Percentiles rank a stretch among this genome's conserved stretches.
These are phyloP conservation scores for Otatea glauca DNA, from an alignment of 176 grass and related monocot genomes.

Conservation along the genomic window DNA sequence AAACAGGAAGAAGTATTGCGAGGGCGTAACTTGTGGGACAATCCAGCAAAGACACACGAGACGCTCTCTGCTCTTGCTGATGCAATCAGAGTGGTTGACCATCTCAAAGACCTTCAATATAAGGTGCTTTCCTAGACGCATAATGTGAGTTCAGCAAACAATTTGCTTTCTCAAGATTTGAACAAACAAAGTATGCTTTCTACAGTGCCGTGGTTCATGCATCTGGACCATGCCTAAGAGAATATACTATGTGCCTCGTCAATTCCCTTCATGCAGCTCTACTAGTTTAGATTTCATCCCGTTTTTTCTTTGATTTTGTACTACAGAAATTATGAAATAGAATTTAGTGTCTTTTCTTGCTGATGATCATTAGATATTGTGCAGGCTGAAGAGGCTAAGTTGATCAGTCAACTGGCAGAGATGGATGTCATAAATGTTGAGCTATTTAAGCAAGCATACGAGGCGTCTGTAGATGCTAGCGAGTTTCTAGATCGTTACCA, in stretches of 20 bases:
- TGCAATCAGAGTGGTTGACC: constrained; percentile 69
- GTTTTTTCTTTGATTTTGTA: not conserved
- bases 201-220: not conserved
- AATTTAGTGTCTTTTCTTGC: not conserved
- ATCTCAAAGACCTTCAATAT: constrained; percentile 86
- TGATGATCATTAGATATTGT: constrained; percentile 29
- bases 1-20: constrained; percentile 71
- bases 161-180: not conserved
- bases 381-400: constrained; percentile 91
- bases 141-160: constrained; percentile 28
- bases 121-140: constrained; percentile 68
- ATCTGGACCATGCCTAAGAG: not conserved
- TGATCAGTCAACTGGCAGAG: constrained; percentile 85
- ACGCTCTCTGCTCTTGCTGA: constrained; percentile 73
- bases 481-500: constrained; percentile 80
- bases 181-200: not conserved
- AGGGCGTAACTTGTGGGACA: constrained; percentile 68
- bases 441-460: constrained; percentile 86
- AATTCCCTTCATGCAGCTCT: not conserved
- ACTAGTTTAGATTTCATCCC: not conserved
- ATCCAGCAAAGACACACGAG: constrained; percentile 67
- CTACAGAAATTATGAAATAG: not conserved
- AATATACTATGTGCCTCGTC: not conserved
- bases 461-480: constrained; percentile 70
- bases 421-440: constrained; percentile 82